phyloP scores from a whole-genome alignment of 192 early-diverging fungal genomes.

The Podila minutissima region DNA sequence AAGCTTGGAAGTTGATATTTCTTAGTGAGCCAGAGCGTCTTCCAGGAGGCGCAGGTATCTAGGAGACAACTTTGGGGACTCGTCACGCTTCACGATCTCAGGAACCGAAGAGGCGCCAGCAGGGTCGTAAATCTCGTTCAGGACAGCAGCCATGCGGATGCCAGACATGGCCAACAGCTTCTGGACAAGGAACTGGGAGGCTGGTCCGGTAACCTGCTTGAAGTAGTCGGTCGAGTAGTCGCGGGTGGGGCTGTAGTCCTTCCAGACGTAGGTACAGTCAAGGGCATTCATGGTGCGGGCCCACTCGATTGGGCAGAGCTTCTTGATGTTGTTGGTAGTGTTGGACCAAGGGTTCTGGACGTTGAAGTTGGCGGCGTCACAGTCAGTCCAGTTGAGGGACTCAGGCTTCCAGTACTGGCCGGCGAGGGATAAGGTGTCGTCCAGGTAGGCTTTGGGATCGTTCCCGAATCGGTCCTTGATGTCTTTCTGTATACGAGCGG shows the following conservation, averaged over 20 bases:
- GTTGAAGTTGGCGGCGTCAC: conserved; percentile 12
- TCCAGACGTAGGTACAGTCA: conserved; percentile 53
- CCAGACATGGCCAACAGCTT: conserved; percentile 50
- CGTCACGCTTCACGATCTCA: no score
- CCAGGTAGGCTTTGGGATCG: conserved; percentile 36
- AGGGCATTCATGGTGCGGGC: conserved; percentile 36
- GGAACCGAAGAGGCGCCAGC: neutral
- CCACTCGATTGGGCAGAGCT: conserved; percentile 54
- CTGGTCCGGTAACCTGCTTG: conserved; percentile 18
- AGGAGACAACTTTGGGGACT: no score
- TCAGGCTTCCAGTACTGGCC: conserved; percentile 18
- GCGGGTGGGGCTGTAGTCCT: conserved; percentile 33
- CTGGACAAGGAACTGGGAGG: conserved; percentile 24
- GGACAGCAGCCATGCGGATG: conserved; percentile 54
- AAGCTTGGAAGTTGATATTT: no score
- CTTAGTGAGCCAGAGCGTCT: no score
- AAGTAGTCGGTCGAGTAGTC: conserved; percentile 53
- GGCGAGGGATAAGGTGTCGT: conserved; percentile 26
- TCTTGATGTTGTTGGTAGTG: conserved; percentile 16
- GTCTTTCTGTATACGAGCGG: conserved; percentile 22
- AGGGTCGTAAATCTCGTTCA: conserved; percentile 48
- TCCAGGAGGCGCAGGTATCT: no score
- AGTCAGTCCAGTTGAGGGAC: conserved; percentile 21
- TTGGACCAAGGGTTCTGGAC: conserved; percentile 27
- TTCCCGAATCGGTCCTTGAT: conserved; percentile 26